Evolutionary conservation across 2,329 filamentous ascomycete species (phyloP).

Genomic region (Cladorrhinum sp.): DNA sequence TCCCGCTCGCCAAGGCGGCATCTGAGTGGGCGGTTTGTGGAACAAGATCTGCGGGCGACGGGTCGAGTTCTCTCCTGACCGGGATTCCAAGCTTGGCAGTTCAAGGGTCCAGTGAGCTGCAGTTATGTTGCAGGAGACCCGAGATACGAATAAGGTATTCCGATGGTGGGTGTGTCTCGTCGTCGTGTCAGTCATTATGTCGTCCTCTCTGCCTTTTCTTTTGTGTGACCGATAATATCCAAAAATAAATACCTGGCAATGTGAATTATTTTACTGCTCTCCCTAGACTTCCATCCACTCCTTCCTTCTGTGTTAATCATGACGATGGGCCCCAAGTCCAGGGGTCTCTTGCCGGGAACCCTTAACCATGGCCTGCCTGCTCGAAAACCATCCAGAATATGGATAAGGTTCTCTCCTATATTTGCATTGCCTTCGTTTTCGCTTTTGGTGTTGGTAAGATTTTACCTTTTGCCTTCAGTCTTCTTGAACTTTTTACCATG

Average conservation of each 20-base stretch:
- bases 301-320: neutral
- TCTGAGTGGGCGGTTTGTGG: neutral
- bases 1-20: conserved; percentile 7
- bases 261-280: neutral
- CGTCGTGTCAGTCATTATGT: neutral
- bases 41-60: conserved; percentile 2
- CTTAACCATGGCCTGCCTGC: neutral
- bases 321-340: neutral
- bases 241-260: neutral
- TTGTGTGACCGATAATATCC: neutral
- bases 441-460: neutral
- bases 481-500: neutral
- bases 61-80: neutral
- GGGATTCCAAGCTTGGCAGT: neutral
- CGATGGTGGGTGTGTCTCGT: neutral
- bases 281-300: neutral
- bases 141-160: neutral
- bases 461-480: neutral
- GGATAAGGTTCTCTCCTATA: neutral
- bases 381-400: neutral
- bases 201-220: neutral
- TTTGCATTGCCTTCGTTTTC: neutral
- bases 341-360: neutral
- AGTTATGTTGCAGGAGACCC: neutral
- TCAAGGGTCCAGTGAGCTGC: neutral